Evolutionary conservation across 192 early-diverging fungal species (phyloP), one percentile per base, ranked within the genome.

Genomic region (Backusella luteola): DNA sequence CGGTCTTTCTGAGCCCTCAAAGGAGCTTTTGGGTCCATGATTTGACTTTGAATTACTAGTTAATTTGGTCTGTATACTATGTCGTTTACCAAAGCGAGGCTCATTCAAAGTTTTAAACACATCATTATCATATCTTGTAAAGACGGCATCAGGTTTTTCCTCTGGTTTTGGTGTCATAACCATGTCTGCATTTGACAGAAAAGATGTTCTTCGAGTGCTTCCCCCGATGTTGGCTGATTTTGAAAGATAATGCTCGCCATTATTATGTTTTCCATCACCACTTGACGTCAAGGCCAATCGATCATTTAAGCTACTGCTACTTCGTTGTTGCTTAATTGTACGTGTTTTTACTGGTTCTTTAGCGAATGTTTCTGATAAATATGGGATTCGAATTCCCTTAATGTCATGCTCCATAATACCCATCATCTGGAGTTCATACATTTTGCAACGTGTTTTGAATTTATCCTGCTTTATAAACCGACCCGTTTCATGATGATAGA

Each of bases 351-450:
- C 1, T 42, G 56, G 34, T 39, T 15, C 34, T 7, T 26, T 8
- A 34, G 29, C 19, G n/a, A 38, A 1, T 21, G 56, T 11, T 23
- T 86, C 81, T 12, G 77, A 74, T 17, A 91, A 73, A 44, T 85
- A 85, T 6, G 90, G 90, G 17, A 91, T 83, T 23, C 84, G 82
- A 1, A 87, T 85, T 34, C 76, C 80, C 1, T 85, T 82, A 3
- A 89, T 88, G 42, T 89, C 86, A 59, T 91, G 85, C 66, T 89
- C 85, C 85, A 88, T 90, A 38, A 93, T 88, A 7, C 92, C 93
- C 88, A 94, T 93, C 91, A 91, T 92, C 78, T 94, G 93, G 19
- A 95, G 84, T 73, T 95, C 92, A 73, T 93, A 91, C 91, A 96
- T 93, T 81, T 92, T 93, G 79, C 94, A 95, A 46, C 91, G 83